A percentile compares a stretch with the other conserved stretches of the same genome.
These are phyloP conservation scores for Mrakia hoshinonis DNA, from an alignment of 768 basidiomycete genomes.

Conservation along the genomic window DNA sequence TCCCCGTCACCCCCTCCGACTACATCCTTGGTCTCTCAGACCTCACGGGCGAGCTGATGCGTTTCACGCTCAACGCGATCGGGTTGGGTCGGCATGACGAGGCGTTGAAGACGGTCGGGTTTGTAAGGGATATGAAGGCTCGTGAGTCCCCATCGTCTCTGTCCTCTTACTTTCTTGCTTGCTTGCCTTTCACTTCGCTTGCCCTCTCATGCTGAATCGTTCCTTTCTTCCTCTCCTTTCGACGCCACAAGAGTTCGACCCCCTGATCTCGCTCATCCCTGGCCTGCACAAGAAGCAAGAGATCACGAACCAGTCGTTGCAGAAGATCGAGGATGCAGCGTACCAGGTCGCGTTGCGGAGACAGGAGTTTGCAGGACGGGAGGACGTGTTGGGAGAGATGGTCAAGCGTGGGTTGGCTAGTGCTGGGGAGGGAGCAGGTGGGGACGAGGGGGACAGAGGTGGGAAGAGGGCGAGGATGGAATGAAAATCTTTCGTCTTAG, in stretches of 20 bases:
- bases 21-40: constrained; percentile 89
- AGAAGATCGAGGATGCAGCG: constrained; percentile 71
- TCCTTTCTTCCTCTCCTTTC: neutral
- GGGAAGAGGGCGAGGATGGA: constrained; percentile 8
- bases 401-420: constrained; percentile 2
- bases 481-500: neutral
- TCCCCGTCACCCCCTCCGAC: constrained; percentile 67
- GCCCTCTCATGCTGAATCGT: neutral
- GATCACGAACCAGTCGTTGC: constrained; percentile 75
- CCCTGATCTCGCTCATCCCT: constrained; percentile 57
- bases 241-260: constrained; percentile 67
- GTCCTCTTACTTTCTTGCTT: neutral
- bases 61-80: constrained; percentile 46
- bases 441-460: neutral
- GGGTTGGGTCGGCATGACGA: constrained; percentile 39
- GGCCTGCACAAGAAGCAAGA: constrained; percentile 78
- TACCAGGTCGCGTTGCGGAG: constrained; percentile 25
- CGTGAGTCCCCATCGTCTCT: constrained; percentile 33
- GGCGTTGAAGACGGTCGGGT: constrained; percentile 39
- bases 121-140: constrained; percentile 42
- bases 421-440: neutral
- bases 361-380: constrained; percentile 3
- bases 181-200: neutral
- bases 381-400: constrained; percentile 21
- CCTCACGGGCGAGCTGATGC: constrained; percentile 94